Evolutionary conservation across 192 early-diverging fungal species (phyloP).

Genomic region (Allomyces macrogynus): DNA sequence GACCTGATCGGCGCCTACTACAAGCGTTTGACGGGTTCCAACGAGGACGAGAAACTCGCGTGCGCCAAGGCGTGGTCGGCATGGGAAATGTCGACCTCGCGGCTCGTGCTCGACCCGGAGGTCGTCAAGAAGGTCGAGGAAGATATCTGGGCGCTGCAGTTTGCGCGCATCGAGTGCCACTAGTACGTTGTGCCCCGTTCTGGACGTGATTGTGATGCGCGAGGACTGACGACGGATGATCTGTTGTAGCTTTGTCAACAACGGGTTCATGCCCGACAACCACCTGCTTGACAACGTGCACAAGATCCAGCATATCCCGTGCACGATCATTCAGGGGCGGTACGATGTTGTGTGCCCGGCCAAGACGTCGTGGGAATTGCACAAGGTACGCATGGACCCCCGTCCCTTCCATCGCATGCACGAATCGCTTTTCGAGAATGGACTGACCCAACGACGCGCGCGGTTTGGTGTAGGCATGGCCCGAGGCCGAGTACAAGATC

Average conservation of each 20-base stretch:
- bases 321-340: constrained; percentile 39
- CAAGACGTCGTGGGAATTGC: constrained; percentile 21
- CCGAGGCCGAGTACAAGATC: constrained; percentile 43
- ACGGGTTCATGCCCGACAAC: constrained; percentile 41
- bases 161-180: constrained; percentile 49
- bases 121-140: constrained; percentile 34
- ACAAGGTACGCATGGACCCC: constrained; percentile 10
- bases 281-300: constrained; percentile 41
- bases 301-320: constrained; percentile 43
- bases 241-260: constrained; percentile 34
- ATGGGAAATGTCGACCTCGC: constrained; percentile 4
- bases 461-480: constrained; percentile 29
- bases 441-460: neutral
- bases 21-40: constrained; percentile 31
- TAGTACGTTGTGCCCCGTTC: no score
- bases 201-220: no score
- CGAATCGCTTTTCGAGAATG: neutral
- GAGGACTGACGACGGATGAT: no score
- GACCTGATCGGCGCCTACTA: constrained; percentile 44
- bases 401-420: constrained; percentile 12
- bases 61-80: constrained; percentile 31
- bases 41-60: constrained; percentile 21
- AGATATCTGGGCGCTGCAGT: constrained; percentile 35
- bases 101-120: constrained; percentile 13
- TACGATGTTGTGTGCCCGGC: constrained; percentile 35